Base-by-base conservation (phyloP, 2,329 filamentous ascomycete species). In the Aspergillus sp. region DNA sequence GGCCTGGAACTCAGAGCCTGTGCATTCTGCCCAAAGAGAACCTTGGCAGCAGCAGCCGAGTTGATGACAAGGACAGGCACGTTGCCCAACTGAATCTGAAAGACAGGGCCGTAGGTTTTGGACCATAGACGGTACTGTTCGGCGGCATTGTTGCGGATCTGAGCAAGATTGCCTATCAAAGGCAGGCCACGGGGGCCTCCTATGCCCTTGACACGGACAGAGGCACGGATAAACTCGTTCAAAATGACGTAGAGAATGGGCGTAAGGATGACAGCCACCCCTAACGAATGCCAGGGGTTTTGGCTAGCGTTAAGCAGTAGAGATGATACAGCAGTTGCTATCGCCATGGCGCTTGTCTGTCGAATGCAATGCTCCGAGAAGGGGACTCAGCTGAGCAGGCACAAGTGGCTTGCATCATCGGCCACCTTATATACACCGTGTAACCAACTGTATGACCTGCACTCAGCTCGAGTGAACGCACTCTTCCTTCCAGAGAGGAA, bases 81-180 rank as follows among this genome's bases (percentile, higher is more conserved):
- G 41, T 81, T 80, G 0, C 78, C 78, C 5, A 81, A 60, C 55
- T 76, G 73, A 19, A 81, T 76, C 54, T 81, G 78, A 56, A 77
- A 81, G 2, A 81, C 77, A 1, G 66, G 56, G 0, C 74, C 73
- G 48, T 74, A 74, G 35, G 61, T 67, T 44, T 69, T 70, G 0
- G 77, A 70, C 77, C 77, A 81, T 29, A 71, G 52, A 2, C 76
- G 73, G 55, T 80, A 81, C 57, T 78, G 74, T 47, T 79, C 76
- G 0, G 78, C 74, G 0, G 78, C 77, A 49, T 80, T 77, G 43
- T 68, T 64, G 4, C 75, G 71, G 29, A 80, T 79, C 34, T 79
- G 74, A 49, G 68, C 72, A 8, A 81, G 57, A 44, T 80, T 80
- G 7, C 77, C 78, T 38, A 81, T 73, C 35, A 81, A 46, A 0